Evolutionary conservation across 371 early-diverging fungal genomes (phyloP), one percentile per base, ranked within the genome.

Genomic region (Mortierella sp.): DNA sequence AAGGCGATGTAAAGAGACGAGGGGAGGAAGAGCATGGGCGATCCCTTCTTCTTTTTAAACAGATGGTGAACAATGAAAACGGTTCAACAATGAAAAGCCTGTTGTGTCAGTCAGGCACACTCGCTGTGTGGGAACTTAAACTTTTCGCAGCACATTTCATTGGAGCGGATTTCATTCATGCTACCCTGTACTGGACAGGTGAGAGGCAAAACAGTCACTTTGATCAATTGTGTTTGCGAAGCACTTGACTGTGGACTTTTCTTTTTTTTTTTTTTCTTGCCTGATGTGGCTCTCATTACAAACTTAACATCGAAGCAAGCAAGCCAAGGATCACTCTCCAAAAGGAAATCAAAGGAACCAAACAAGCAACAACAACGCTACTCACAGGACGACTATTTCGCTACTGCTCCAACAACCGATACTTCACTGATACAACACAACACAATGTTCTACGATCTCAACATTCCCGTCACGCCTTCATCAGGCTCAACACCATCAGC

Each of bases 391-490:
- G 57, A 8, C 7, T 10, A 38, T 9, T 38, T 3, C 42, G 42
- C 42, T 38, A 50, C 4, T 28, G 47, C 11, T 31, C 8, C 45
- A 75, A 65, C 1, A 31, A 58, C 63, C 26, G 24, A 26, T 7
- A 16, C 65, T n/a, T 5, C 54, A 57, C 31, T 11, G n/a, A 74
- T 19, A 47, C 47, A 28, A 3, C 11, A 31, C n/a, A 44, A 38
- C 44, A 21, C 50, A 76, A 86, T 86, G 87, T 86, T 86, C 47
- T 81, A 82, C 54, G 87, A 86, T 75, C 80, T 86, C 78, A 86
- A 86, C 72, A 45, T 86, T 3, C 87, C 87, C 10, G 76, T 86
- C 70, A 65, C 80, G 21, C 76, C 80, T 7, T 19, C 80, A 6
- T 34, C 83, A n/a, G 87, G 87, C 55, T 68, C 87, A 50, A 63